These are phyloP conservation scores for Angomonas ambiguus DNA, from an alignment of 208 protist genomes.

Conservation along the genomic window DNA sequence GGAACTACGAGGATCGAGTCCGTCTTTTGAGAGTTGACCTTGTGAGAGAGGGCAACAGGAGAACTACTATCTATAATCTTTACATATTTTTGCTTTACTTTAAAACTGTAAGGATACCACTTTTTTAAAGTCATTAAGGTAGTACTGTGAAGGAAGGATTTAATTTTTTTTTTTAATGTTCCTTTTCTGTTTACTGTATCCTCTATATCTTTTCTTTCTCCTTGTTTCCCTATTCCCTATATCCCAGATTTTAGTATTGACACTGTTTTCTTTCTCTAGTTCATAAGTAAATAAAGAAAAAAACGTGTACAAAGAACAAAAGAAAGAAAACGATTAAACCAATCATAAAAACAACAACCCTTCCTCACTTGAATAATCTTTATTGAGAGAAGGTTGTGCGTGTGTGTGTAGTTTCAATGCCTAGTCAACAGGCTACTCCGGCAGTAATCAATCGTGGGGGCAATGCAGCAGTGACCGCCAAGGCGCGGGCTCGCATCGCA, in stretches of 20 bases:
- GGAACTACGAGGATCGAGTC: constrained; percentile 15
- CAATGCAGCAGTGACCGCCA: constrained; percentile 14
- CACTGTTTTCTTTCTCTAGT: background rate
- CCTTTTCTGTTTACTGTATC: background rate
- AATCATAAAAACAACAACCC: background rate
- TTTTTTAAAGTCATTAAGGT: background rate
- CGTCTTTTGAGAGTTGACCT: background rate
- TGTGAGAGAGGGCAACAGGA: too few species aligned
- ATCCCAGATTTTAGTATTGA: background rate
- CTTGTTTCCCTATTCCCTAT: too few species aligned
- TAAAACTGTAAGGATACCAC: background rate
- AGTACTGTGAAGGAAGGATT: background rate
- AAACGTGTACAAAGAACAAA: background rate
- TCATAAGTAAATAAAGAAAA: background rate
- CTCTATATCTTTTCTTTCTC: background rate
- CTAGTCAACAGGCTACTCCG: too few species aligned
- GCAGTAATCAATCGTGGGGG: background rate
- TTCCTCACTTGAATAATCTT: background rate
- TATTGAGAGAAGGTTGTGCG: too few species aligned
- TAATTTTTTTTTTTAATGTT: constrained; percentile 4
- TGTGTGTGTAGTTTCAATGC: too few species aligned
- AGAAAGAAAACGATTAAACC: background rate
- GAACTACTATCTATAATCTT: too few species aligned
- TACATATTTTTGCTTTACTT: constrained; percentile 9
- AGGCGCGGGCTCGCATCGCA: constrained; percentile 40